phyloP scores from a whole-genome alignment of 768 basidiomycete genomes.

The Xanthoconium purpureum region DNA sequence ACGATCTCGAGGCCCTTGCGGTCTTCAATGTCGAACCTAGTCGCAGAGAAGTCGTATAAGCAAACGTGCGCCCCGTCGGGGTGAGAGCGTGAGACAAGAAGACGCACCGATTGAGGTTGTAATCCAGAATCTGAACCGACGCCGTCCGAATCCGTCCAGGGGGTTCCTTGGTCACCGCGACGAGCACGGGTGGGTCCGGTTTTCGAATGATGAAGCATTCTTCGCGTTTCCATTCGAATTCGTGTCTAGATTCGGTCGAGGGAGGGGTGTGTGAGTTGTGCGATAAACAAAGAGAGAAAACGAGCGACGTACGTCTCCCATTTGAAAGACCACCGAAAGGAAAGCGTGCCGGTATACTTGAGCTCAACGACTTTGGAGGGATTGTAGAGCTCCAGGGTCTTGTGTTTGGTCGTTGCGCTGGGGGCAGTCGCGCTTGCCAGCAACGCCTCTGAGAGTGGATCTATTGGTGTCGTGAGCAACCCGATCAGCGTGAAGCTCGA shows the following conservation, averaged over 20 bases:
- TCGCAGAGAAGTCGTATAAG: background rate
- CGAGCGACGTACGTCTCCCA: slow-evolving; percentile 71
- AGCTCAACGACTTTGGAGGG: slow-evolving; percentile 68
- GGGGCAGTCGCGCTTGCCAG: slow-evolving; percentile 67
- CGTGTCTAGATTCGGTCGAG: slow-evolving; percentile 61
- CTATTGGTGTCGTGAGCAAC: slow-evolving; percentile 35
- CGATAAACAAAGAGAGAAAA: too few species aligned
- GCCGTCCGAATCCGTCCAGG: slow-evolving; percentile 61
- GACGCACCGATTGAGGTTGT: slow-evolving; percentile 71
- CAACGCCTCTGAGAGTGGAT: slow-evolving; percentile 70
- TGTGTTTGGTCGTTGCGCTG: slow-evolving; percentile 62
- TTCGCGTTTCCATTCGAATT: slow-evolving; percentile 84
- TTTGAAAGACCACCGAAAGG: slow-evolving; percentile 74
- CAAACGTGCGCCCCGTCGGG: background rate
- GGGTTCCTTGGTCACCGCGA: slow-evolving; percentile 77
- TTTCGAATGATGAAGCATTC: slow-evolving; percentile 81
- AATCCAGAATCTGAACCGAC: slow-evolving; percentile 76
- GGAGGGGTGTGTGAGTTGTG: background rate
- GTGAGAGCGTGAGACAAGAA: background rate
- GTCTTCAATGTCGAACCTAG: slow-evolving; percentile 80
- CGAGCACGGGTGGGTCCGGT: slow-evolving; percentile 83
- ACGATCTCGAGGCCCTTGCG: slow-evolving; percentile 84
- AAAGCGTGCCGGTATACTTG: slow-evolving; percentile 67
- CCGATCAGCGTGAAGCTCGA: background rate
- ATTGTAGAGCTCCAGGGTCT: slow-evolving; percentile 73